Evolutionary conservation across 345 rosid species (phyloP).

Genomic region (Luvunga scandens): DNA sequence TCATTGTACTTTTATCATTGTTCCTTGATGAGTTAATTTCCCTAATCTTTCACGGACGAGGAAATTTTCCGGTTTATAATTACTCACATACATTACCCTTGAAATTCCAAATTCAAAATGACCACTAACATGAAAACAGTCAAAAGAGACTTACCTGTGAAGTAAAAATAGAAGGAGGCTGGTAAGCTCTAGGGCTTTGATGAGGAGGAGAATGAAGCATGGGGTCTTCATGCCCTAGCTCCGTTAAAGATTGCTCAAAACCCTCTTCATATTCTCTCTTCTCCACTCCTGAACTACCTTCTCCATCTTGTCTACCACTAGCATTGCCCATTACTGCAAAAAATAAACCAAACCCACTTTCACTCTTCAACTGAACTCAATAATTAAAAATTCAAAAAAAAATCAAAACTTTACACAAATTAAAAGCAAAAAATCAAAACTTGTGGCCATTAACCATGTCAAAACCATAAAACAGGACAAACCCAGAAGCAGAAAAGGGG

Average conservation of each 20-base stretch:
- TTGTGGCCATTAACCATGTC: background rate
- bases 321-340: conserved; percentile 68
- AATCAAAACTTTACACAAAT: conserved; percentile 1
- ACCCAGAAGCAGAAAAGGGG: conserved; percentile 21
- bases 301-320: conserved; percentile 48
- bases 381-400: background rate
- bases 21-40: background rate
- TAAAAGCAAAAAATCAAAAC: background rate
- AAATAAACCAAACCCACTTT: conserved; percentile 20
- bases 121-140: background rate
- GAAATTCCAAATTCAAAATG: background rate
- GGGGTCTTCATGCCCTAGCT: conserved; percentile 21
- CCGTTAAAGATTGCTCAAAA: conserved; percentile 28
- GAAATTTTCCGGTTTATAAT: background rate
- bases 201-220: conserved; percentile 37
- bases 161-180: conserved; percentile 24
- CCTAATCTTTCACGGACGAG: background rate
- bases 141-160: conserved; percentile 28
- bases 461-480: background rate
- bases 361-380: conserved; percentile 6
- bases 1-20: background rate
- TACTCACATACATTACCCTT: background rate
- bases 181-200: conserved; percentile 20
- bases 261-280: conserved; percentile 25
- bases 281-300: conserved; percentile 33